Conservation (phyloP, 208 protist genomes). For the Vickermania ingenoplastis region DNA sequence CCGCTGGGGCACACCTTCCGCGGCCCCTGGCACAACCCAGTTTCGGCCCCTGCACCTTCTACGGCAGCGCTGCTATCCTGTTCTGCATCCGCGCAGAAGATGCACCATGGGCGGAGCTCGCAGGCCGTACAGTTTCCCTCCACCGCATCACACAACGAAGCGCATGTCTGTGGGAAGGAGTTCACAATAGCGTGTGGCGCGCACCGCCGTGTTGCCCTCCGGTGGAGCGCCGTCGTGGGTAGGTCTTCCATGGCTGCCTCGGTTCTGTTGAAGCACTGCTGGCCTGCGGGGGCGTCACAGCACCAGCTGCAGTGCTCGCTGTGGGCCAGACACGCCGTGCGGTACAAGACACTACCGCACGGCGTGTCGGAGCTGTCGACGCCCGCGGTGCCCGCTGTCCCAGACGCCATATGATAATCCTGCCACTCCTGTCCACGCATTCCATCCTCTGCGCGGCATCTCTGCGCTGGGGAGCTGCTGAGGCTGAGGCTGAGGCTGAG, state of each 20-base stretch:
- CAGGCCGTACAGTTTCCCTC: conserved; percentile 12
- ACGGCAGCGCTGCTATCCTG: too few relatives aligned
- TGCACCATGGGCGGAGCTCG: conserved; percentile 21
- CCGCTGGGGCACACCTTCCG: too few relatives aligned
- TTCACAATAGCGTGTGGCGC: conserved; percentile 9
- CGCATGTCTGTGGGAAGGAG: conserved; percentile 15
- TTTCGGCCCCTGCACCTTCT: too few relatives aligned
- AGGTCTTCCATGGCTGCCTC: background rate
- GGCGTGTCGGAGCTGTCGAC: background rate
- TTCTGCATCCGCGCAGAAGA: conserved; percentile 25
- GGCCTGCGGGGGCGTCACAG: conserved; percentile 19
- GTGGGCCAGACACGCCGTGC: conserved; percentile 18
- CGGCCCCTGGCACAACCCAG: too few relatives aligned
- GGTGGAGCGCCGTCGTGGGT: background rate
- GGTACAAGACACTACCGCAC: conserved; percentile 7
- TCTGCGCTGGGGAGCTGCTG: too few relatives aligned
- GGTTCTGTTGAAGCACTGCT: conserved; percentile 19
- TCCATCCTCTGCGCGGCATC: too few relatives aligned
- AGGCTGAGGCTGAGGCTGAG: too few relatives aligned
- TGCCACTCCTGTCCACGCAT: too few relatives aligned
- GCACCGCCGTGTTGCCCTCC: conserved; percentile 3
- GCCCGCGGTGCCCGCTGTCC: background rate
- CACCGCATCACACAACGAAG: conserved; percentile 6
- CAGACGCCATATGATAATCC: too few relatives aligned
- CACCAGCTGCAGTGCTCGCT: conserved; percentile 21